Percentiles rank a stretch among this genome's conserved stretches.
These are phyloP conservation scores for Volvariella volvacea DNA, from an alignment of 1,284 basidiomycete species.

Conservation along the genomic window DNA sequence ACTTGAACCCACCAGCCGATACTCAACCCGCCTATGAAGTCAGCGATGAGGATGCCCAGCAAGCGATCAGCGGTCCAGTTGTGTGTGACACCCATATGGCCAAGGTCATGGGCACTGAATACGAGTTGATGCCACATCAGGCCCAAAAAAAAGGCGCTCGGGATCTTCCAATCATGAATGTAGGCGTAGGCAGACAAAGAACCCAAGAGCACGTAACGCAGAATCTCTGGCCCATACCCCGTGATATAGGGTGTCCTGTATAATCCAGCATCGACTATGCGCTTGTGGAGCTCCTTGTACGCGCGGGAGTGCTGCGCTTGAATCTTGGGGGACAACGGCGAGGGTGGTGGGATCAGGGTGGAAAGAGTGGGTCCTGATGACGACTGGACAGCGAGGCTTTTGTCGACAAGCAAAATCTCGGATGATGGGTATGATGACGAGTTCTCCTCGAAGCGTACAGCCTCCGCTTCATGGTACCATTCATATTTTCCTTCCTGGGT, in stretches of 20 bases:
- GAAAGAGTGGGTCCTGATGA: constrained; percentile 39
- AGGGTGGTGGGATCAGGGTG: constrained; percentile 45
- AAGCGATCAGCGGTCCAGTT: constrained; percentile 80
- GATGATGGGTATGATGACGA: constrained; percentile 34
- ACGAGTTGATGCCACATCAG: constrained; percentile 93
- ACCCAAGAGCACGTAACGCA: constrained; percentile 70
- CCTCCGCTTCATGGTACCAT: constrained; percentile 60
- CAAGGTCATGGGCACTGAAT: constrained; percentile 91
- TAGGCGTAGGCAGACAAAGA: constrained; percentile 60
- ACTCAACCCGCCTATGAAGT: constrained; percentile 89
- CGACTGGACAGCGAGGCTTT: constrained; percentile 18
- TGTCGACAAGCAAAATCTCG: constrained; percentile 57
- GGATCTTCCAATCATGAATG: constrained; percentile 54
- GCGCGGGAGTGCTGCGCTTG: constrained; percentile 74
- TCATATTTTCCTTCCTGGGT: constrained; percentile 33
- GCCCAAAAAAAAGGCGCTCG: constrained; percentile 78
- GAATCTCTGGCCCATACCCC: constrained; percentile 88
- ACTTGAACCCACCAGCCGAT: constrained; percentile 98
- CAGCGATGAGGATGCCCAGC: constrained; percentile 76
- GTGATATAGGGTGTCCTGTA: constrained; percentile 79
- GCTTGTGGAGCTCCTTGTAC: constrained; percentile 76
- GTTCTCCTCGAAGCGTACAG: constrained; percentile 28
- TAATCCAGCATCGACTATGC: constrained; percentile 75
- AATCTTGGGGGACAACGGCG: constrained; percentile 46
- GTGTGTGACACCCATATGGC: constrained; percentile 91